Evolutionary conservation across 1,139 yeast genomes (phyloP).

Genomic region (Diutina scorzettiae): DNA sequence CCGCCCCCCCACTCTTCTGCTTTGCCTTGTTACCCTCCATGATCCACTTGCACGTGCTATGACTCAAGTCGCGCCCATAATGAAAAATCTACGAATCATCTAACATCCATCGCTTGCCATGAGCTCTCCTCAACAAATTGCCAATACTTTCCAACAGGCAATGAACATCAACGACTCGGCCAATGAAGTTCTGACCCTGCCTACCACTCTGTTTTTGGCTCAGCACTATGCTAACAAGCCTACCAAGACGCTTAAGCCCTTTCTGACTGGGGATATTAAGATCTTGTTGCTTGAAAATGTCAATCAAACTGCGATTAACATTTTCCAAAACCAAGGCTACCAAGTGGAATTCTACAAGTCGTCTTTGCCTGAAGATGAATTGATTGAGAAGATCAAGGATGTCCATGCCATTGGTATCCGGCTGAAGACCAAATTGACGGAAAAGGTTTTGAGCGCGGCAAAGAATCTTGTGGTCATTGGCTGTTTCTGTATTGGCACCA

Average conservation of each 20-base stretch:
- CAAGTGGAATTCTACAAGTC: conserved; percentile 92
- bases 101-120: background rate
- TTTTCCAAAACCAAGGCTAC: conserved; percentile 82
- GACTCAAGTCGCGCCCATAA: background rate
- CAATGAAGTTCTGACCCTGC: conserved; percentile 71
- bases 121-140: conserved; percentile 6
- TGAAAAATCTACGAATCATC: background rate
- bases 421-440: conserved; percentile 86
- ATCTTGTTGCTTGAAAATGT: conserved; percentile 86
- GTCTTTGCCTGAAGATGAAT: conserved; percentile 83
- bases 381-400: conserved; percentile 84
- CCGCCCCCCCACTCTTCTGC: too few relatives aligned
- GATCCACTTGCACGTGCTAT: conserved; percentile 6
- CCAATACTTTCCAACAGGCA: conserved; percentile 5
- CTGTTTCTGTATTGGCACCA: conserved; percentile 98
- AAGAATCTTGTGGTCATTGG: conserved; percentile 85
- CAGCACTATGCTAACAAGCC: conserved; percentile 33
- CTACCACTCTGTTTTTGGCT: conserved; percentile 40
- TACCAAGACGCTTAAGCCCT: conserved; percentile 71
- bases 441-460: conserved; percentile 70
- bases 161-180: conserved; percentile 1
- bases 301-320: conserved; percentile 80
- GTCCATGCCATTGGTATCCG: conserved; percentile 98
- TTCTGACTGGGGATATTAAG: conserved; percentile 85
- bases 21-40: too few relatives aligned